phyloP scores from a whole-genome alignment of 1,284 basidiomycete genomes.

The Calocybe gambosa region DNA sequence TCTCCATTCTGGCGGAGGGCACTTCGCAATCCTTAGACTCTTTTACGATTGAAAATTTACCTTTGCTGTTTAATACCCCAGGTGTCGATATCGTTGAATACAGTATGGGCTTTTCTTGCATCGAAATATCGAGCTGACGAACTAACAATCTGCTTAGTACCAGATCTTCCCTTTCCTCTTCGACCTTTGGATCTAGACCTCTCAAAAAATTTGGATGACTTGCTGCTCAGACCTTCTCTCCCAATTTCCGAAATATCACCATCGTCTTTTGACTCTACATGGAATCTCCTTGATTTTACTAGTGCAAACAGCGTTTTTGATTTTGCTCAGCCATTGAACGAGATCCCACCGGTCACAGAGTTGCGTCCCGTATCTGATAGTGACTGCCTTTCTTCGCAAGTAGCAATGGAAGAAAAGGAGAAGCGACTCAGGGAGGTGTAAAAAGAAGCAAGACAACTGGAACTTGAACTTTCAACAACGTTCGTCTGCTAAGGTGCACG shows the following conservation, averaged over 20 bases:
- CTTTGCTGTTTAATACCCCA: background rate
- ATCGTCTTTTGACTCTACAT: background rate
- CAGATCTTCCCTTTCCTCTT: background rate
- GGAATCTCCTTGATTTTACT: background rate
- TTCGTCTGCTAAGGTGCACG: slow-evolving; percentile 1
- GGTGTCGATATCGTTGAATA: background rate
- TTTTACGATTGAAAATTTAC: background rate
- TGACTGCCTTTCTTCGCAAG: background rate
- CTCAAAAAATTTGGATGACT: background rate
- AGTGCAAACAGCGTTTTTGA: background rate
- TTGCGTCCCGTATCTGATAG: background rate
- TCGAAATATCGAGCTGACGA: background rate
- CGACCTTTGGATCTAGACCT: background rate
- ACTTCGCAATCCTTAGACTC: background rate
- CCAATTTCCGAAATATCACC: background rate
- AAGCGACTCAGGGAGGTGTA: slow-evolving; percentile 16
- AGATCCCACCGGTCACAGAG: background rate
- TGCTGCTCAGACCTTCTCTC: background rate
- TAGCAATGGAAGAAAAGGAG: slow-evolving; percentile 15
- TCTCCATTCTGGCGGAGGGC: background rate
- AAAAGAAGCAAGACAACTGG: slow-evolving; percentile 16
- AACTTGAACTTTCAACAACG: slow-evolving; percentile 16
- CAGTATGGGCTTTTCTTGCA: background rate
- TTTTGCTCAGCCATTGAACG: background rate
- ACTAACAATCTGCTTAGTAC: background rate